phyloP scores from a whole-genome alignment of 495 filamentous ascomycete species.

The Trichoderma orchidacearum region DNA sequence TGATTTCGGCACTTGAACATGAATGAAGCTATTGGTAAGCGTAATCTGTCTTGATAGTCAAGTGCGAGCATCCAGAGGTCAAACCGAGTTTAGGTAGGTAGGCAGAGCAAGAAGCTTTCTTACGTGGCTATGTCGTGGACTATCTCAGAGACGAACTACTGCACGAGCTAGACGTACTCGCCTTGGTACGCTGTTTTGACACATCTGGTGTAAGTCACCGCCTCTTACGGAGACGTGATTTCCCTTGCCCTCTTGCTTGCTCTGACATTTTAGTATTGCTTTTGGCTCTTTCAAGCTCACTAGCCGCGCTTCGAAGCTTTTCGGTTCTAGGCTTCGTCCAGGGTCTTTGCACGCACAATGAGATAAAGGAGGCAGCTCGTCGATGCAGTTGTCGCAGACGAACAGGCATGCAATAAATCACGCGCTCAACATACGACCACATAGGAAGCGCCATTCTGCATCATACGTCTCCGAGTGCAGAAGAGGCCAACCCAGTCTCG shows the following conservation, averaged over 20 bases:
- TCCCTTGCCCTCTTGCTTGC: not conserved
- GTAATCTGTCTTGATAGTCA: not conserved
- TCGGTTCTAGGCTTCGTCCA: not conserved
- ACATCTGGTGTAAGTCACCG: not conserved
- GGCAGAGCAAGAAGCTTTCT: not conserved
- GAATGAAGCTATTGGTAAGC: not conserved
- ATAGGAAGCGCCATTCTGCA: not conserved
- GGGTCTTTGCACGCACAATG: not conserved
- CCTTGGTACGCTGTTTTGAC: not conserved
- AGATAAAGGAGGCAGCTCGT: not conserved
- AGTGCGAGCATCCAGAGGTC: too few relatives aligned
- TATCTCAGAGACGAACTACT: too few relatives aligned
- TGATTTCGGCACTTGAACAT: not conserved
- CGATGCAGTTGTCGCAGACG: not conserved
- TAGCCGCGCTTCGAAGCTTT: too few relatives aligned
- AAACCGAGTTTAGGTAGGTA: too few relatives aligned
- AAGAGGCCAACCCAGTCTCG: not conserved
- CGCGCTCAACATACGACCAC: not conserved
- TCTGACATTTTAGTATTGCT: not conserved
- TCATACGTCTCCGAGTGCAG: not conserved
- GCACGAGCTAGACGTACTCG: too few relatives aligned
- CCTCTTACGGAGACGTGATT: not conserved
- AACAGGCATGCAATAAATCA: not conserved
- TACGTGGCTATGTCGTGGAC: not conserved
- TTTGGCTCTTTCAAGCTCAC: not conserved